A percentile compares a stretch with the other conserved stretches of the same genome.
These are phyloP conservation scores for Cladosporium sp. DNA, from an alignment of 2,329 filamentous ascomycete species.

Conservation along the genomic window DNA sequence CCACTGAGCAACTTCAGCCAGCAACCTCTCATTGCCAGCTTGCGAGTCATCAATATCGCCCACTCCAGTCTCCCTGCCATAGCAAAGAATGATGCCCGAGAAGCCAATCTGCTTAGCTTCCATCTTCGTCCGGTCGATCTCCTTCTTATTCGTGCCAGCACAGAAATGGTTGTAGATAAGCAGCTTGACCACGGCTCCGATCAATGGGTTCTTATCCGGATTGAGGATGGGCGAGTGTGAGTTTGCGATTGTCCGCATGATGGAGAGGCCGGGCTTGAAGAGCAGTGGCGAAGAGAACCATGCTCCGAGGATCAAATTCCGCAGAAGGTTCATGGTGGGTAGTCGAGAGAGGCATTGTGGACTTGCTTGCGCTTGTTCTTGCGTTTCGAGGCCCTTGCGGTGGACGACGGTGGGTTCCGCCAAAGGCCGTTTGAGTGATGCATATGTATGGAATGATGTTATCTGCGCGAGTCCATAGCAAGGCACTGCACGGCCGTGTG, in stretches of 20 bases:
- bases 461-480: not conserved
- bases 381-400: slow-evolving; percentile 13
- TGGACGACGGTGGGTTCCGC: slow-evolving; percentile 5
- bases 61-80: slow-evolving; percentile 49
- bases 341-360: slow-evolving; percentile 19
- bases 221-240: slow-evolving; percentile 43
- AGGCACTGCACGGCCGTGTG: not conserved
- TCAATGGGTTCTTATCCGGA: slow-evolving; percentile 45
- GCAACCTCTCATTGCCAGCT: slow-evolving; percentile 30
- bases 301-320: slow-evolving; percentile 29
- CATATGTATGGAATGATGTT: slow-evolving; percentile 8
- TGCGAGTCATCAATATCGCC: slow-evolving; percentile 43
- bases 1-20: slow-evolving; percentile 43
- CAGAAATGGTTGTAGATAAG: slow-evolving; percentile 56
- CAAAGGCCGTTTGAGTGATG: not conserved
- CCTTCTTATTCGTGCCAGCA: slow-evolving; percentile 47
- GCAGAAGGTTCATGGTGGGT: slow-evolving; percentile 24
- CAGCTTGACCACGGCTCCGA: slow-evolving; percentile 43
- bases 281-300: slow-evolving; percentile 31
- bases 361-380: slow-evolving; percentile 9
- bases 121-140: slow-evolving; percentile 44
- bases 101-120: slow-evolving; percentile 49
- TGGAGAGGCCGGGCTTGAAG: slow-evolving; percentile 27
- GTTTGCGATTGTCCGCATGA: slow-evolving; percentile 38
- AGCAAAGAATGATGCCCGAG: slow-evolving; percentile 51